phyloP scores from a whole-genome alignment of 2,329 filamentous ascomycete genomes.

The Sarocladiaceae sp. region DNA sequence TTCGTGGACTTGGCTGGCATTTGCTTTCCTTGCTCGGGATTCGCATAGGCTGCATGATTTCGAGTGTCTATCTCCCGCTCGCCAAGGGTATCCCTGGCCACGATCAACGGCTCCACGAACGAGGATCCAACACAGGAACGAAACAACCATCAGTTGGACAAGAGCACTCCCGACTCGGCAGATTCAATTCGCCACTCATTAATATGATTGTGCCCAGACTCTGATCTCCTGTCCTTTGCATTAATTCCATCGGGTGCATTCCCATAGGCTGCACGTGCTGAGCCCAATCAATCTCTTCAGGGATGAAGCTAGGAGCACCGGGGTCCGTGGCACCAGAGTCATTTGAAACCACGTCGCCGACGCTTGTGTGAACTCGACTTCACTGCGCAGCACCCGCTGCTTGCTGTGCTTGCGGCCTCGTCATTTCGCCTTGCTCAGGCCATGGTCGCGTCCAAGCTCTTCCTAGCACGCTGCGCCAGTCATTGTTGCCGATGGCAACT shows the following conservation, averaged over 20 bases:
- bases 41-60: conserved; percentile 4
- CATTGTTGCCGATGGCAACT: not conserved
- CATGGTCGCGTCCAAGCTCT: not conserved
- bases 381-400: not conserved
- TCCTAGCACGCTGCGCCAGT: not conserved
- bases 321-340: not conserved
- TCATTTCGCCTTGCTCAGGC: not conserved
- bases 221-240: not conserved
- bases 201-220: not conserved
- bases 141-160: not conserved
- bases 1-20: not conserved
- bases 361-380: not conserved
- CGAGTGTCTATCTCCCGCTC: not conserved
- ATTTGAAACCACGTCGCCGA: not conserved
- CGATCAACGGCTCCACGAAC: not conserved
- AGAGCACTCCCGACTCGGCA: not conserved
- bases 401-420: not conserved
- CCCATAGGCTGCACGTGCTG: not conserved
- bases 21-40: not conserved
- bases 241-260: not conserved
- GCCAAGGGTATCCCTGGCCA: conserved; percentile 5
- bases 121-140: not conserved
- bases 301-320: conserved; percentile 1
- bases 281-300: not conserved
- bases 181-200: not conserved